Evolutionary conservation across 805 yeast genomes (phyloP), one percentile per base, ranked within the genome.

Genomic region (Candida tallmaniae): DNA sequence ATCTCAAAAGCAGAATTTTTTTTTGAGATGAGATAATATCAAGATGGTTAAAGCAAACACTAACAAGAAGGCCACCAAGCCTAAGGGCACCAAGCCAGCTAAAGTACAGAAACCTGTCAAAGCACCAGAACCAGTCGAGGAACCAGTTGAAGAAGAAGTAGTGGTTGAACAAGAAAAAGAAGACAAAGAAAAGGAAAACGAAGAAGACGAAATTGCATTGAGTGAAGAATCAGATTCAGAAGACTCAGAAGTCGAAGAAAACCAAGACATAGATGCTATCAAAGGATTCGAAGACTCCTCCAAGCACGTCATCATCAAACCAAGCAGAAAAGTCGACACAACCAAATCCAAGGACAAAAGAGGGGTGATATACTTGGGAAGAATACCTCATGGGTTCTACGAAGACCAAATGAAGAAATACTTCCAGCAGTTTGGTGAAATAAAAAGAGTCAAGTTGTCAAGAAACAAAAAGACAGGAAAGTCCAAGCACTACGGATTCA

Each of bases 381-480:
- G 97, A 54, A 72, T 93, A 44, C 98, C 98, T 29, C 80, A 82
- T 48, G 96, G 95, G 27, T 87, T 93, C 65, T 80, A 87, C 50
- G 97, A 93, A 61, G 69, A 62, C 25, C 90, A 84, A 56, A 67
- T 83, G 69, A 73, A 73, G 42, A 75, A 77, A 51, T 93, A 93
- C 62, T 90, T 93, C 56, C 62, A 75, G 31, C 98, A 93, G 65
- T 93, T 93, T 63, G 98, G 98, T 42, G 80, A 75, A 25, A 80
- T 93, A 39, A 69, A 77, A 29, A 78, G 86, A 47, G 71, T 88
- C 36, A 78, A 89, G 47, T 62, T 93, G 34, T 85, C 96, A 28
- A 77, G 97, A 55, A 90, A 85, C 66, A 88, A 83, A 60, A 83
- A 81, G 52, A 81, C 95, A 5, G 97, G 97, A 29, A 78, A 80